Base-by-base conservation (phyloP, 2,329 filamentous ascomycete genomes). In the Chaetomium globosum region DNA sequence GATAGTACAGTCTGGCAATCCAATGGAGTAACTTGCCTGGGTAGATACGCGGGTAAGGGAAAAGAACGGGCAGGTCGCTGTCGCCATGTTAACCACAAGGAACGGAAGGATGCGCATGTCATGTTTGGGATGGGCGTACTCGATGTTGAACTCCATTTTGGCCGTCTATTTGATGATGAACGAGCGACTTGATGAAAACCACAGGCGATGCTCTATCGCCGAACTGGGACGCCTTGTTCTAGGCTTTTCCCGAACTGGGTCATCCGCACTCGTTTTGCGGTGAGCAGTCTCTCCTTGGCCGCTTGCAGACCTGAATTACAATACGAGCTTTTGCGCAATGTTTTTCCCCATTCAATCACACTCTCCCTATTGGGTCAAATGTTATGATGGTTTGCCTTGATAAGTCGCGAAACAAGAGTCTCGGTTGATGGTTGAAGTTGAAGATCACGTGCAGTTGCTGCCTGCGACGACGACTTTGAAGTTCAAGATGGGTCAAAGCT, bases 11-110 rank as follows among this genome's bases (percentile, higher is more conserved):
- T 2, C 12, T 30, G 3, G n/a, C 28, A 33, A 21, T 19, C n/a
- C 12, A 55, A 21, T 4, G 72, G 39, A 43, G 39, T 7, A 43
- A 43, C 77, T 69, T 74, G 82, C 82, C 82, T 77, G 83, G 83
- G 70, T 86, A 86, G 72, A 86, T 86, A 72, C 81, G 80, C 39
- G 84, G 84, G 63, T 86, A 86, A 23, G 84, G 84, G 70, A 86
- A 86, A 70, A 86, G 79, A 59, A 86, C 79, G 54, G 83, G 82
- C 26, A 86, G 75, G 64, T 86, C 83, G 73, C 84, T 86, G 62
- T 52, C 21, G 54, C 30, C 48, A 55, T 28, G 57, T 64, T 54
- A 65, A 59, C 61, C 21, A 49, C 3, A 19, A 9, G 30, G 26
- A 52, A 43, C 16, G 5, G 3, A 31, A 1, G 12, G 33, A 12